These are phyloP conservation scores for Starmera quercuum DNA, from an alignment of 805 yeast species.

Conservation along the genomic window DNA sequence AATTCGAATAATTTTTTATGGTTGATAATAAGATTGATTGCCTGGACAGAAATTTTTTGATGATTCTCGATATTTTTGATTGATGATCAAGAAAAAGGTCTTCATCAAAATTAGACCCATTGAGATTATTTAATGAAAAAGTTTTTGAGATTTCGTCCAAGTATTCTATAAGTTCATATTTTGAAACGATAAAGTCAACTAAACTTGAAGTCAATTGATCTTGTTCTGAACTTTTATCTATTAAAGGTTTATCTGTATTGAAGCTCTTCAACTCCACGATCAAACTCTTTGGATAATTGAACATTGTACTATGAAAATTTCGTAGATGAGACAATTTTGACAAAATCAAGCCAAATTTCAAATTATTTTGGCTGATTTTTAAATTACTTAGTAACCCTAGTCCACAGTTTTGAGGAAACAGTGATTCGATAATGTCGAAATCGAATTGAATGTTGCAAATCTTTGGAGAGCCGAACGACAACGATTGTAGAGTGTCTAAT, in stretches of 20 bases:
- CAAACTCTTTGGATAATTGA: background rate
- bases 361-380: constrained; percentile 15
- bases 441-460: constrained; percentile 14
- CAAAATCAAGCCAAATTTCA: constrained; percentile 18
- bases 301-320: constrained; percentile 1
- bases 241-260: background rate
- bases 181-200: constrained; percentile 23
- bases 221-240: constrained; percentile 3
- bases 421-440: constrained; percentile 11
- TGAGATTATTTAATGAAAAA: background rate
- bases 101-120: constrained; percentile 17
- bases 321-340: constrained; percentile 11
- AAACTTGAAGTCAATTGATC: constrained; percentile 16
- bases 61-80: constrained; percentile 29
- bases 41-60: constrained; percentile 20
- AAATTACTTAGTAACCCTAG: constrained; percentile 3
- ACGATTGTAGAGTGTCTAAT: constrained; percentile 44
- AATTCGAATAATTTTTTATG: constrained; percentile 14
- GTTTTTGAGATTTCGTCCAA: constrained; percentile 24
- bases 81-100: constrained; percentile 28
- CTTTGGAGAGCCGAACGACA: constrained; percentile 43
- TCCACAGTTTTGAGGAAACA: constrained; percentile 11
- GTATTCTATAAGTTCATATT: constrained; percentile 29
- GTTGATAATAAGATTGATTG: constrained; percentile 7
- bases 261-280: background rate